Base-by-base conservation (phyloP, 805 yeast species). In the Pichia exigua region DNA sequence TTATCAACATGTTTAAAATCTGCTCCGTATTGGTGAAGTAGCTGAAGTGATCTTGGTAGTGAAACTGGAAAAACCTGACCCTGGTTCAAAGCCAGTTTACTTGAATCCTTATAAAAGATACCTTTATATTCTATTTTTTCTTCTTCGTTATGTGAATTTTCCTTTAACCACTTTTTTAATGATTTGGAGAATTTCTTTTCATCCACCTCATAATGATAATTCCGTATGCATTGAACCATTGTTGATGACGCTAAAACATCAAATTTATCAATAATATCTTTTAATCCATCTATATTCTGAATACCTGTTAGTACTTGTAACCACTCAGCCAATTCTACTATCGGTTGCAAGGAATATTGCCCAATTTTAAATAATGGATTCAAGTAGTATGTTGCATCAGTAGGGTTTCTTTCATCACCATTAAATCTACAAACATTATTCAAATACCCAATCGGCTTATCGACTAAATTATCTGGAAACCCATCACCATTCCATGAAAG, bases 281-380 rank as follows among this genome's bases (percentile, higher is more conserved):
- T 74, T 48, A 87, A 73, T 40, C 82, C 71, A 50, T 83, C 90
- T 51, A 82, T 76, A 26, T 63, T 65, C 10, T 48, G 49, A 44
- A 91, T 69, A 15, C 85, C 79, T 0, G 95, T 79, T 65, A 89
- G 79, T 43, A 92, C 85, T 65, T 91, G 98, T 47, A 91, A 69
- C 92, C 96, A 92, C 65, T 92, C 97, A 50, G 92, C 70, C 28
- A 92, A 67, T 65, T 92, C 91, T 48, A 85, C 78, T 0, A 86
- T 73, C 0, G 96, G 90, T 53, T 77, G 78, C 48, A 91, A 71
- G 57, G 87, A 89, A 22, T 71, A 69, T 41, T 78, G 80, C 0
- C 94, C 84, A 21, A 89, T 77, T 48, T 78, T 77, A 60, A 74
- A 81, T 47, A 88, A 72, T 1, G 88, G 73, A 48, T 78, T 79